Base-by-base conservation (phyloP, 106 monocot species). In the Phalaenopsis aphrodite region DNA sequence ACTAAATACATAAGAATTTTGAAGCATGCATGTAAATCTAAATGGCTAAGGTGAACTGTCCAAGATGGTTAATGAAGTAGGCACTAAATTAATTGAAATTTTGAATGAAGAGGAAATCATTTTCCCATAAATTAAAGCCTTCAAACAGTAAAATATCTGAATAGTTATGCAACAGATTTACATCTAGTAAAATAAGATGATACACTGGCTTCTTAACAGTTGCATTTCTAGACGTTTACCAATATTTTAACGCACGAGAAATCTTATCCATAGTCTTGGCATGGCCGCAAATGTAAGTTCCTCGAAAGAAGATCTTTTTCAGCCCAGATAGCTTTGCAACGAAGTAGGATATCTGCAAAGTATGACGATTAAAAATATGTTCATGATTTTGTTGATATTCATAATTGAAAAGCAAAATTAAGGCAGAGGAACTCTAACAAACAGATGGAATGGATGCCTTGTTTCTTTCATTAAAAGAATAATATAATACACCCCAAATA, bases 301-400 rank as follows among this genome's bases (percentile, higher is more conserved):
- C 92, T 79, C 92, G 85, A 38, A 92, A 92, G 79, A 92, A 92
- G 45, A 92, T 92, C 80, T 82, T 92, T 82, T 87, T 87, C 37
- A 92, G 78, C 37, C 89, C 85, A 42, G 92, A 89, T 14, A 92
- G 87, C 23, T 87, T 89, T 66, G 92, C 89, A 23, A 89, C 92
- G 75, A 92, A 92, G 71, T 89, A 92, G 4, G 92, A 78, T 75
- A 92, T 92, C 92, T 92, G 87, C 19, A 76, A 23, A 18, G 8
- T 76, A 81, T 52, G 18, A 72, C 4, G n/a, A 61, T n/a, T 61
- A 61, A 61, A 21, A 61, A 61, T 2, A 52, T 61, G 61, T 5
- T 21, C 18, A 8, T 21, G 21, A 61, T 21, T 61, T 5, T 21
- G 21, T 21, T 61, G n/a, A 61, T 61, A 0, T 4, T 58, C 57